Conservation (phyloP, 306 rosid species). For the Quercus cerris region DNA sequence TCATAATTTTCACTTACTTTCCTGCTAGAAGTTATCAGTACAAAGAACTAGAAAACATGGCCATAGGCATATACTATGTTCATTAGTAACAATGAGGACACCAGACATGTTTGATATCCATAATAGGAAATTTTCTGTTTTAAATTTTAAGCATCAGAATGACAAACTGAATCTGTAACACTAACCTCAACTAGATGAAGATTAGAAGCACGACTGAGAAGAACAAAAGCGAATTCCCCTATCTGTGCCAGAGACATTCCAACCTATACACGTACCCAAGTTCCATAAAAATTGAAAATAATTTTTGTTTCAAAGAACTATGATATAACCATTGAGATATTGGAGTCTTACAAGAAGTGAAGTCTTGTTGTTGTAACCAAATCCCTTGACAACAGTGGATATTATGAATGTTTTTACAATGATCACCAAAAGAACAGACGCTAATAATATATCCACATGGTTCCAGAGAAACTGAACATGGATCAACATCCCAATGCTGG, state of each 20-base stretch:
- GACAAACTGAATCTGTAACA: slow-evolving; percentile 16
- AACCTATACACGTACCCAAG: slow-evolving; percentile 76
- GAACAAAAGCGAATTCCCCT: slow-evolving; percentile 95
- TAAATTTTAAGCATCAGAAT: neutral
- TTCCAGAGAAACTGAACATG: slow-evolving; percentile 98
- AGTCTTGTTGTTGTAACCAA: slow-evolving; percentile 89
- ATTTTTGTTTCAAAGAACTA: neutral
- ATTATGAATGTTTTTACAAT: slow-evolving; percentile 75
- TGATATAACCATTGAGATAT: slow-evolving; percentile 15
- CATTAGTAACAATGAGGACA: neutral
- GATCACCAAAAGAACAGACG: slow-evolving; percentile 91
- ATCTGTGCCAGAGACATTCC: slow-evolving; percentile 97
- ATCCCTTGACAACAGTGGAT: slow-evolving; percentile 83
- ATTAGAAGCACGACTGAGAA: slow-evolving; percentile 97
- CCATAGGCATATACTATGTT: neutral
- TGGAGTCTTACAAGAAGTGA: slow-evolving; percentile 78
- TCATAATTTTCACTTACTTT: neutral
- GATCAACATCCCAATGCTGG: slow-evolving; percentile 99
- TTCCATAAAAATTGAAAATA: slow-evolving; percentile 40
- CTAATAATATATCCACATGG: slow-evolving; percentile 92
- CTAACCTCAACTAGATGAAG: slow-evolving; percentile 97
- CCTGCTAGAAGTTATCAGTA: neutral
- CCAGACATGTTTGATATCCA: neutral
- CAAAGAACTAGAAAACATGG: neutral
- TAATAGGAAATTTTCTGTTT: neutral